Evolutionary conservation across 2,329 filamentous ascomycete genomes (phyloP).

Genomic region (Cryoendolithus antarcticus): DNA sequence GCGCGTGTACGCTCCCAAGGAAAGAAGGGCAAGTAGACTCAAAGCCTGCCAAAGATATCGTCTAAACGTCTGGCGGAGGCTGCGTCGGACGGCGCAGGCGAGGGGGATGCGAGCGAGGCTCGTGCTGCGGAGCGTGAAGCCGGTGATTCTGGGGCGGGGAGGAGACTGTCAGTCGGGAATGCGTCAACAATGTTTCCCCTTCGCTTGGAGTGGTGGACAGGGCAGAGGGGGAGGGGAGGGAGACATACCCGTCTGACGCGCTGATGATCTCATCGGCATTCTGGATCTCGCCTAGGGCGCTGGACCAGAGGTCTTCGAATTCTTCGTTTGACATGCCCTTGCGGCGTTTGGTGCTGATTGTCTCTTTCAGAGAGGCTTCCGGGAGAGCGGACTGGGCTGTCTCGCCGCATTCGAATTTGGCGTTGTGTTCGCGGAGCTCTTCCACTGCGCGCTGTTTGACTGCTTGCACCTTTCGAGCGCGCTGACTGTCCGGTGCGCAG

Average conservation of each 20-base stretch:
- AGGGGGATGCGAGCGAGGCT: constrained; percentile 87
- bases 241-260: constrained; percentile 46
- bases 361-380: constrained; percentile 61
- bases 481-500: constrained; percentile 90
- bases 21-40: constrained; percentile 43
- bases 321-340: constrained; percentile 77
- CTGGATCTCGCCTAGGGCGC: constrained; percentile 60
- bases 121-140: constrained; percentile 58
- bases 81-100: constrained; percentile 66
- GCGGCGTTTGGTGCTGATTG: constrained; percentile 54
- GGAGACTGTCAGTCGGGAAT: constrained; percentile 68
- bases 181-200: constrained; percentile 5
- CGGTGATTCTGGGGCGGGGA: constrained; percentile 51
- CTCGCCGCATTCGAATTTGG: constrained; percentile 82
- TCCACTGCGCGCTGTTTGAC: constrained; percentile 83
- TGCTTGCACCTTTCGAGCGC: constrained; percentile 71
- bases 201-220: constrained; percentile 8
- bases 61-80: constrained; percentile 67
- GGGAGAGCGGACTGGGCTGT: constrained; percentile 53
- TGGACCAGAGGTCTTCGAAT: constrained; percentile 78
- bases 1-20: constrained; percentile 50
- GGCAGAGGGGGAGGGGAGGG: constrained; percentile 9
- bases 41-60: constrained; percentile 75
- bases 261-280: constrained; percentile 48
- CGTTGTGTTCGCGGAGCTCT: constrained; percentile 70